phyloP scores from a whole-genome alignment of 495 filamentous ascomycete genomes.

The Sabuloglossum arenarium region DNA sequence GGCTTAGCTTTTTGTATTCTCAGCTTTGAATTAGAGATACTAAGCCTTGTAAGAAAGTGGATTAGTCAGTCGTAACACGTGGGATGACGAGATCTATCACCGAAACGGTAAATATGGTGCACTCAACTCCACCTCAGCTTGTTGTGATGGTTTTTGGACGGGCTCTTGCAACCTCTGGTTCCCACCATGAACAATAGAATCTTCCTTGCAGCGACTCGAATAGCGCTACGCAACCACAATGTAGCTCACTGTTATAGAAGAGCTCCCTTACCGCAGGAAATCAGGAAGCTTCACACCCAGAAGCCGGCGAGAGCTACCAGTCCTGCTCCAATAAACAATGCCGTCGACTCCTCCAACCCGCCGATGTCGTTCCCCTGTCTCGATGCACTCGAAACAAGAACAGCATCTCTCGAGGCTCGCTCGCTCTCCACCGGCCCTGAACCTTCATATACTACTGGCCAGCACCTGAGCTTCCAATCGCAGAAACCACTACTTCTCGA shows the following conservation, averaged over 20 bases:
- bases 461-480: constrained; percentile 55
- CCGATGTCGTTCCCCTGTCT: constrained; percentile 91
- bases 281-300: not conserved
- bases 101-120: not conserved
- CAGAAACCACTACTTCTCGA: constrained; percentile 62
- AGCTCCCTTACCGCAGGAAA: not conserved
- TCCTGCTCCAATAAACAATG: not conserved
- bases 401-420: constrained; percentile 51
- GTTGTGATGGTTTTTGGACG: not conserved
- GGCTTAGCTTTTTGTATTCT: not conserved
- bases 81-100: not conserved
- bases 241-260: not conserved
- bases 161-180: not conserved
- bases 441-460: constrained; percentile 78
- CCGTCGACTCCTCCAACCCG: constrained; percentile 47
- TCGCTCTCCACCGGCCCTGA: constrained; percentile 67
- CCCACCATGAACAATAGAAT: not conserved
- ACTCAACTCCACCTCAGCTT: not conserved
- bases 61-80: not conserved
- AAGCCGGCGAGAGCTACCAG: not conserved
- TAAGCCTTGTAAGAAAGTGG: not conserved
- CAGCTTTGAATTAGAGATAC: not conserved
- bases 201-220: not conserved
- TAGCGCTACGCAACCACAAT: not conserved
- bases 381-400: constrained; percentile 69